These are phyloP conservation scores for Cutaneotrichosporon cutaneum DNA, from an alignment of 1,284 basidiomycete genomes.

Conservation along the genomic window DNA sequence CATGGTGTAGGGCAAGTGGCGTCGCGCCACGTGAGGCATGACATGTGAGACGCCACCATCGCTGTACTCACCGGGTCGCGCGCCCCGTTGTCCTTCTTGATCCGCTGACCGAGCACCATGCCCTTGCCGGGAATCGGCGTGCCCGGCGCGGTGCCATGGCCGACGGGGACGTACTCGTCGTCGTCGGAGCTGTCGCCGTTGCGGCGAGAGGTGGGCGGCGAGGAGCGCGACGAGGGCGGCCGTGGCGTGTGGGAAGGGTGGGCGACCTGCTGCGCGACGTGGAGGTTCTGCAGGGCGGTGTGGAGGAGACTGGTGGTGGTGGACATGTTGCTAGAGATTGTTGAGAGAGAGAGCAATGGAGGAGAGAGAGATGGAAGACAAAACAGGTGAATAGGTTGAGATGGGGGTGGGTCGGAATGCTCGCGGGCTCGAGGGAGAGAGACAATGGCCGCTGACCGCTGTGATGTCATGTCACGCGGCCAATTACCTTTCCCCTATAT, in stretches of 20 bases:
- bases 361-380: not conserved
- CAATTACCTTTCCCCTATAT: not conserved
- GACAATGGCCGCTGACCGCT: not conserved
- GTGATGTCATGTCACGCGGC: not conserved
- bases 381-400: not conserved
- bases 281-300: constrained; percentile 51
- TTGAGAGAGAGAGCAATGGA: not conserved
- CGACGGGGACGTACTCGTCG: constrained; percentile 52
- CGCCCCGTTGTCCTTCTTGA: constrained; percentile 25
- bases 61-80: constrained; percentile 45
- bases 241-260: constrained; percentile 40
- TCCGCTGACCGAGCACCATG: constrained; percentile 31
- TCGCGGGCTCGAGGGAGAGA: too few relatives aligned
- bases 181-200: constrained; percentile 47
- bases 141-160: constrained; percentile 46
- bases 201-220: constrained; percentile 25
- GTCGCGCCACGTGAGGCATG: too few relatives aligned
- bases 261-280: constrained; percentile 46
- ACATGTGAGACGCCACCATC: too few relatives aligned
- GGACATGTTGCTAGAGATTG: constrained; percentile 27
- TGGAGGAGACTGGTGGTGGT: constrained; percentile 49
- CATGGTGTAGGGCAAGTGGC: too few relatives aligned
- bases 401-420: not conserved
- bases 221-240: constrained; percentile 34
- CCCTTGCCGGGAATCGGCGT: constrained; percentile 39